Evolutionary conservation across 495 filamentous ascomycete species (phyloP), one percentile per base, ranked within the genome.

Genomic region (Tuber brumale): DNA sequence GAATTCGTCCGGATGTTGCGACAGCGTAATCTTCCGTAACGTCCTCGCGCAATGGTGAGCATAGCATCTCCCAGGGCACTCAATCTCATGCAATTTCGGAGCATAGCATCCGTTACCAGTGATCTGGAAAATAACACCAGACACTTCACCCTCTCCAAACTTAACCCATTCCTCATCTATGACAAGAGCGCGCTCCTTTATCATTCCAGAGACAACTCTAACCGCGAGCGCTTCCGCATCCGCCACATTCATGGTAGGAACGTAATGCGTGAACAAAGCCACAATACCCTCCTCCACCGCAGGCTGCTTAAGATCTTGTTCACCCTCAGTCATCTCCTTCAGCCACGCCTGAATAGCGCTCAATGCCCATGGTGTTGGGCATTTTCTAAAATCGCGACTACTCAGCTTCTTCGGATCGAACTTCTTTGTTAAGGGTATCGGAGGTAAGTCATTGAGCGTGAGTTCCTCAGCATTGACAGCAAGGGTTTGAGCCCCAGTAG

Each of bases 131-230:
- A 99, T 84, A 27, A 99, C 94, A 48, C 95, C 95, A 19, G 91
- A 92, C 77, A 97, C 88, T 12, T 86, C 86, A 23, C 91, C 92
- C 5, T 86, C 84, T 37, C 92, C 90, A 81, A 97, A 93, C 83
- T 97, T 97, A 76, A 99, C 92, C 95, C 95, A 99, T 85, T 99
- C 95, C 83, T 99, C 95, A 43, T 97, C 95, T 35, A 91, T 91
- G 14, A 97, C 86, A 57, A 99, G 84, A 19, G 92, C 92, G 37
- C 91, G 93, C 69, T 91, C 90, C 3, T 88, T 86, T 73, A 94
- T 87, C 94, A 99, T 97, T 46, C 91, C 89, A 51, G 88, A 86
- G 2, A 97, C 92, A 2, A 97, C 92, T 71, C 88, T 90, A 69
- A 90, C 88, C 70, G 92, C 92, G 35, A 99, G 86, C 10, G 91